These are phyloP conservation scores for Amanita polypyramis DNA, from an alignment of 768 basidiomycete species.

Conservation along the genomic window DNA sequence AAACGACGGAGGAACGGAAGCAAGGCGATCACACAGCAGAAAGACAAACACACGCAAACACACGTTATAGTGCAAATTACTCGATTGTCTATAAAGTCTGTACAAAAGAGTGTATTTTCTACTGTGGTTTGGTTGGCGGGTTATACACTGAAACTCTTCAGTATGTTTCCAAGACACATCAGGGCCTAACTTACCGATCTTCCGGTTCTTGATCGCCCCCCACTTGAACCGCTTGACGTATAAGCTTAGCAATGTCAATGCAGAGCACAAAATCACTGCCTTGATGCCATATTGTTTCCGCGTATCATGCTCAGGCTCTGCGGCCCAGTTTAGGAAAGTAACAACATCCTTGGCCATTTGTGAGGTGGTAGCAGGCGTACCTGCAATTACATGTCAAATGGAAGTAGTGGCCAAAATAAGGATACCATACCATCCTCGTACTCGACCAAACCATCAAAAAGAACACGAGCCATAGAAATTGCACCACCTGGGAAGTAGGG, in stretches of 20 bases:
- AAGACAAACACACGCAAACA: background rate
- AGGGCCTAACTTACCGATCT: conserved; percentile 53
- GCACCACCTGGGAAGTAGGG: conserved; percentile 99
- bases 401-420: background rate
- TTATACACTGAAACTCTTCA: conserved; percentile 38
- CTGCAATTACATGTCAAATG: conserved; percentile 25
- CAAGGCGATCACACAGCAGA: background rate
- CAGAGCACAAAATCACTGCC: conserved; percentile 88
- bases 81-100: conserved; percentile 4
- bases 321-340: conserved; percentile 92
- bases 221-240: conserved; percentile 97
- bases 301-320: conserved; percentile 97
- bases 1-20: conserved; percentile 5
- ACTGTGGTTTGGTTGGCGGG: conserved; percentile 48
- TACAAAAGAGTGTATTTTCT: conserved; percentile 20
- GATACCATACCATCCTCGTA: conserved; percentile 75
- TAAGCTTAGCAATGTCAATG: conserved; percentile 68
- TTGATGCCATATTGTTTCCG: conserved; percentile 96
- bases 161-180: background rate
- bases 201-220: conserved; percentile 86
- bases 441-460: conserved; percentile 95
- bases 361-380: conserved; percentile 91
- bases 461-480: conserved; percentile 94
- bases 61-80: conserved; percentile 1
- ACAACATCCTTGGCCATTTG: conserved; percentile 99